These are phyloP conservation scores for Dendrobium huoshanense DNA, from an alignment of 106 monocot species.

Conservation along the genomic window DNA sequence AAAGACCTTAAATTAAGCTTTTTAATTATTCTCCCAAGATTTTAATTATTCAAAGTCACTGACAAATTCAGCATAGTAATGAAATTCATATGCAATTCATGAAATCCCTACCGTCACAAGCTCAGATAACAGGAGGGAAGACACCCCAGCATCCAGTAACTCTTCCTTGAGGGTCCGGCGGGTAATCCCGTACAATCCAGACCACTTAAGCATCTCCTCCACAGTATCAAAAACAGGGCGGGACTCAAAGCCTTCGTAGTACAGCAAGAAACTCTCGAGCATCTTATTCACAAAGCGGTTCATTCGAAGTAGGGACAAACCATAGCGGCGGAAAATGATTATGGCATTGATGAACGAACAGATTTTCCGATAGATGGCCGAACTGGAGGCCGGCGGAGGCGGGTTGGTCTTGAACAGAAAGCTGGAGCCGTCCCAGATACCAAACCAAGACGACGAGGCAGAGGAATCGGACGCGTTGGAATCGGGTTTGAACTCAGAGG, in stretches of 20 bases:
- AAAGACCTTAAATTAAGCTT: no score
- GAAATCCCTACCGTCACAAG: slow-evolving; percentile 64
- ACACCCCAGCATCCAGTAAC: slow-evolving; percentile 53
- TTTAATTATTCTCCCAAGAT: no score
- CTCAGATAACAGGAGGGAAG: slow-evolving; percentile 61
- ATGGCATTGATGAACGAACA: slow-evolving; percentile 38
- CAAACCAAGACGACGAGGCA: slow-evolving; percentile 41
- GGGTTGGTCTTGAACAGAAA: slow-evolving; percentile 74
- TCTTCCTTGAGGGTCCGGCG: slow-evolving; percentile 67
- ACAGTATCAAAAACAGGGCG: slow-evolving; percentile 80
- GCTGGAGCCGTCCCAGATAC: slow-evolving; percentile 78
- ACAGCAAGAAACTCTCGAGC: slow-evolving; percentile 56
- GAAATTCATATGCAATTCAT: neutral
- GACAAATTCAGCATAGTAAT: neutral
- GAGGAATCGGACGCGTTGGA: slow-evolving; percentile 4
- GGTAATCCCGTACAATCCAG: slow-evolving; percentile 61
- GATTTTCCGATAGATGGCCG: slow-evolving; percentile 30
- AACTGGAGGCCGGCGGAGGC: slow-evolving; percentile 41
- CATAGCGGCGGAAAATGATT: slow-evolving; percentile 56
- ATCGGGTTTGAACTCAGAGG: slow-evolving; percentile 9
- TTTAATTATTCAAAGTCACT: neutral
- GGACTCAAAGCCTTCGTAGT: slow-evolving; percentile 45
- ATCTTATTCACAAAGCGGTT: slow-evolving; percentile 47
- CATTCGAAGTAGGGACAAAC: slow-evolving; percentile 76
- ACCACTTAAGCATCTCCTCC: slow-evolving; percentile 96